Percentiles rank a stretch among this genome's conserved stretches.
Evolutionary conservation across 2,329 filamentous ascomycete species (phyloP).

Genomic region (Paecilomyces niveus): DNA sequence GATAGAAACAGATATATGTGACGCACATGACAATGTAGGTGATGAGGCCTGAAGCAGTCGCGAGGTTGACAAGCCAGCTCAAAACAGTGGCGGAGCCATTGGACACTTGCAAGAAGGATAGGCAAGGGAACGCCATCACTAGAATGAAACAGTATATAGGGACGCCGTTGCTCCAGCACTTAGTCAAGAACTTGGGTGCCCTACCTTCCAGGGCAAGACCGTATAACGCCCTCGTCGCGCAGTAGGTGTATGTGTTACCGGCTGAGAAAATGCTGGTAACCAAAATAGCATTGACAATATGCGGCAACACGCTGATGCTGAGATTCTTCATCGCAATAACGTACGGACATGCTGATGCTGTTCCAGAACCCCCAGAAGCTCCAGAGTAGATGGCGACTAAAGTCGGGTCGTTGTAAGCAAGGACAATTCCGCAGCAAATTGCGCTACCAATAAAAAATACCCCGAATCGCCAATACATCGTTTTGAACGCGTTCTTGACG

Average conservation of each 20-base stretch:
- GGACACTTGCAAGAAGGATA: background rate
- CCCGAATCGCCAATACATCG: conserved; percentile 69
- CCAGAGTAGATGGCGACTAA: conserved; percentile 40
- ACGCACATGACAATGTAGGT: background rate
- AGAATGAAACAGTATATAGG: background rate
- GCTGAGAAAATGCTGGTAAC: conserved; percentile 63
- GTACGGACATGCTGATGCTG: conserved; percentile 62
- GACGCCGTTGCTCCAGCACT: background rate
- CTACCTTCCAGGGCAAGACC: conserved; percentile 63
- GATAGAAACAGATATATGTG: background rate
- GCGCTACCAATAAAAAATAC: conserved; percentile 68
- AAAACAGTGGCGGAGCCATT: background rate
- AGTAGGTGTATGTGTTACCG: conserved; percentile 62
- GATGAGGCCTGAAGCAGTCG: background rate
- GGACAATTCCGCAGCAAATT: conserved; percentile 61
- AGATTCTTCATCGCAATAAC: conserved; percentile 60
- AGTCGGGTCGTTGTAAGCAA: conserved; percentile 57
- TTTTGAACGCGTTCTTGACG: conserved; percentile 67
- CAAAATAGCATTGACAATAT: conserved; percentile 67
- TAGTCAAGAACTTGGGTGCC: conserved; percentile 41
- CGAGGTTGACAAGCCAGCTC: background rate
- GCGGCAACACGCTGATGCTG: conserved; percentile 55
- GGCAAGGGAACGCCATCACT: background rate
- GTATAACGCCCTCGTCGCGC: conserved; percentile 60
- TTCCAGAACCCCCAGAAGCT: conserved; percentile 45